A percentile compares a stretch with the other conserved stretches of the same genome.
Conservation (phyloP, 2,329 filamentous ascomycete genomes). For the Trichoderma sp. region DNA sequence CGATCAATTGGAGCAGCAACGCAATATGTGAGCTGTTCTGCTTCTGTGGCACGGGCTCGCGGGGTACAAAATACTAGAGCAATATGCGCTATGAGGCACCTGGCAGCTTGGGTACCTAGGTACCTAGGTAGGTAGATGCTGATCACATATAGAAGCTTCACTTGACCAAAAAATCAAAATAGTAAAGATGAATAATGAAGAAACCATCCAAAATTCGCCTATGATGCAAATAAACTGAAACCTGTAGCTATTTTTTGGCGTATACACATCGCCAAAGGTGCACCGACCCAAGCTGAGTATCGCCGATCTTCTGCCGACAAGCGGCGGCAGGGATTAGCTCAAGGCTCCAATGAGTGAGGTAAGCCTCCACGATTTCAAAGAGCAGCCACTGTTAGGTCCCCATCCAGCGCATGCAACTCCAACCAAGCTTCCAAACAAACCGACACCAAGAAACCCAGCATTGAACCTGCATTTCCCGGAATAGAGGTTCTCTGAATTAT, state of each 20-base stretch:
- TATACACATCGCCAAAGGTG: neutral
- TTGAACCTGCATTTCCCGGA: neutral
- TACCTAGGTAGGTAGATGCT: too few relatives aligned
- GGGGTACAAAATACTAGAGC: neutral
- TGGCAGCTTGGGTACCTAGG: too few relatives aligned
- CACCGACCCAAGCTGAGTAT: conserved; percentile 3
- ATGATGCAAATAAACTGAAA: neutral
- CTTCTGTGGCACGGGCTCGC: neutral
- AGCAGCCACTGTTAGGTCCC: conserved; percentile 31
- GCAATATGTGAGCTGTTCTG: neutral
- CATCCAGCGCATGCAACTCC: conserved; percentile 29
- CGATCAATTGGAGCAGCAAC: neutral
- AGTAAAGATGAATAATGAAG: neutral
- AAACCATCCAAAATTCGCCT: neutral
- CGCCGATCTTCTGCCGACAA: conserved; percentile 42
- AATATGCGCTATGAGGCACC: neutral
- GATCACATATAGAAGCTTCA: neutral
- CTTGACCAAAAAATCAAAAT: neutral
- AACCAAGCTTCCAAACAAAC: neutral
- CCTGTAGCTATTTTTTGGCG: neutral
- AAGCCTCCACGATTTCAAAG: conserved; percentile 40
- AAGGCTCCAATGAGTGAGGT: conserved; percentile 49
- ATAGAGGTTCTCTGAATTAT: neutral
- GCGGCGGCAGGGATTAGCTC: conserved; percentile 35
- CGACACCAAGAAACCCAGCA: neutral